Evolutionary conservation across 2,329 filamentous ascomycete species (phyloP).

Genomic region (Aspergillus nomiae): DNA sequence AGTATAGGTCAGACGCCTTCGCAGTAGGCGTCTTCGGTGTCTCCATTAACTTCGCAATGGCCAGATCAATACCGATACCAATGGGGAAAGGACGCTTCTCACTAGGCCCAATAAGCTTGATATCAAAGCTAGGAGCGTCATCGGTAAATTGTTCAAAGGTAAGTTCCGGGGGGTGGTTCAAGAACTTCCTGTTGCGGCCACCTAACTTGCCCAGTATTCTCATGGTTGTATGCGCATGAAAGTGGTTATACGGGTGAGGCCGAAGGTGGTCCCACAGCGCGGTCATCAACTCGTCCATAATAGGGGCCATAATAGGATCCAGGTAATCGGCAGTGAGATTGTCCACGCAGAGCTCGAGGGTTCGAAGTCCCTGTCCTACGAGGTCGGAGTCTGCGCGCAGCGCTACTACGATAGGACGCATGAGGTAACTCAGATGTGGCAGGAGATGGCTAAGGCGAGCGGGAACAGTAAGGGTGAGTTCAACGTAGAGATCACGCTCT

Average conservation of each 20-base stretch:
- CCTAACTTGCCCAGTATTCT: conserved; percentile 95
- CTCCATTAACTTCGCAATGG: conserved; percentile 85
- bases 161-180: conserved; percentile 84
- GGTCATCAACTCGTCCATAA: conserved; percentile 98
- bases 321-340: conserved; percentile 97
- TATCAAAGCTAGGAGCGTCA: conserved; percentile 82
- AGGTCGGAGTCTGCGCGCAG: conserved; percentile 88
- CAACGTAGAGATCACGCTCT: conserved; percentile 94
- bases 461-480: conserved; percentile 93
- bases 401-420: conserved; percentile 96
- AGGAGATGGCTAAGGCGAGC: conserved; percentile 91
- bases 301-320: conserved; percentile 97
- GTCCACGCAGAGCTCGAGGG: conserved; percentile 93
- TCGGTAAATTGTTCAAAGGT: conserved; percentile 83
- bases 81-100: conserved; percentile 86
- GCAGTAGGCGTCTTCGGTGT: conserved; percentile 62
- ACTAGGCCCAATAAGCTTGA: conserved; percentile 86
- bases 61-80: conserved; percentile 82
- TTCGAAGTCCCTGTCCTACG: conserved; percentile 89
- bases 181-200: conserved; percentile 91
- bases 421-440: conserved; percentile 92
- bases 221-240: conserved; percentile 97
- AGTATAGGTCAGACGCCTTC: conserved; percentile 73
- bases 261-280: conserved; percentile 94
- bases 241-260: conserved; percentile 93